Percentiles rank a stretch among this genome's conserved stretches.
phyloP scores from a whole-genome alignment of 192 early-diverging fungal species.

The Backusella australiensis region DNA sequence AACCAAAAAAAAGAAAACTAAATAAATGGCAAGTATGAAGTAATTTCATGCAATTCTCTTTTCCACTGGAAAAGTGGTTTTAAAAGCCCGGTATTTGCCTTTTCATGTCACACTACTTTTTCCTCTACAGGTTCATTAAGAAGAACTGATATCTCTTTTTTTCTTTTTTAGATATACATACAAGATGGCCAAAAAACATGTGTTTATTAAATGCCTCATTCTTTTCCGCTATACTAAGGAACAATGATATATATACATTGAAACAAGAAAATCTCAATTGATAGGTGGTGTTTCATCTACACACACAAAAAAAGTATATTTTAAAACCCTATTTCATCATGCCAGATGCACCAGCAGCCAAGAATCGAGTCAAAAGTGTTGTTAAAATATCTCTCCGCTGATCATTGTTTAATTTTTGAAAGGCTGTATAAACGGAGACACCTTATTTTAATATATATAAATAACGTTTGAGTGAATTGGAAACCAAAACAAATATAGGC shows the following conservation, averaged over 20 bases:
- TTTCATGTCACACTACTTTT: no score
- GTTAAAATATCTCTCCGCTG: conserved; percentile 31
- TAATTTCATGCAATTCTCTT: no score
- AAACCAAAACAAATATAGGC: neutral
- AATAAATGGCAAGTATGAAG: no score
- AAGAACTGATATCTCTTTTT: no score
- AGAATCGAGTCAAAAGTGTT: conserved; percentile 23
- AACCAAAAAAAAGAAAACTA: no score
- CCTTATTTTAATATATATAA: conserved; percentile 5
- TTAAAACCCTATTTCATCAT: conserved; percentile 19
- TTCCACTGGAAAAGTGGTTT: no score
- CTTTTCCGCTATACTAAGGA: no score
- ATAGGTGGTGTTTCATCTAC: neutral
- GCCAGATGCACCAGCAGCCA: conserved; percentile 17
- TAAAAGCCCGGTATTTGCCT: no score
- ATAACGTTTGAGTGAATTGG: neutral
- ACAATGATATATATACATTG: neutral
- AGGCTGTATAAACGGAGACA: conserved; percentile 41
- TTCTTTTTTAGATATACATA: no score
- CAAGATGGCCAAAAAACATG: no score
- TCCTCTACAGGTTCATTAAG: no score
- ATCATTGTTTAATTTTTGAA: conserved; percentile 15
- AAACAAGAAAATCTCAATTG: neutral
- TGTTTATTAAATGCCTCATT: no score
- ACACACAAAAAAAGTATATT: neutral